phyloP scores from a whole-genome alignment of 306 rosid species.

The Comarum palustre region DNA sequence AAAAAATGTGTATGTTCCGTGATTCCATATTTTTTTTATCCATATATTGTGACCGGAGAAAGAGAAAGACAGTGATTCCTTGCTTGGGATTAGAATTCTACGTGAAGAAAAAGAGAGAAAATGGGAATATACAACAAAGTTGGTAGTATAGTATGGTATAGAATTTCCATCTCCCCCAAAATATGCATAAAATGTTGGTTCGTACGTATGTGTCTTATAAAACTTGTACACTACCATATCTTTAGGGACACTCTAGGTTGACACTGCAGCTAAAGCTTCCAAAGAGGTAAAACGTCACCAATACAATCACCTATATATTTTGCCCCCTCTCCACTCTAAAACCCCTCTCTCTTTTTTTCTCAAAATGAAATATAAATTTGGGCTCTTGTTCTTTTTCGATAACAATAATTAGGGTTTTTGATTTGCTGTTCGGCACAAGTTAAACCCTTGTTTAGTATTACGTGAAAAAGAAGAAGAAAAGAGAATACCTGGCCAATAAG shows the following conservation, averaged over 20 bases:
- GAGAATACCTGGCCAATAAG: background rate
- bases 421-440: background rate
- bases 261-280: slow-evolving; percentile 55
- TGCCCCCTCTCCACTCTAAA: slow-evolving; percentile 80
- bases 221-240: slow-evolving; percentile 29
- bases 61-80: slow-evolving; percentile 28
- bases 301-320: slow-evolving; percentile 31
- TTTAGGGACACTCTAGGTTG: slow-evolving; percentile 69
- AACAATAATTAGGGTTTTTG: slow-evolving; percentile 3
- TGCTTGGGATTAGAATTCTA: slow-evolving; percentile 42
- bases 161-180: background rate
- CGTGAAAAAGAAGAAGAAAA: background rate
- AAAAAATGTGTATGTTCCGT: background rate
- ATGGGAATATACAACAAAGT: slow-evolving; percentile 24
- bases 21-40: background rate
- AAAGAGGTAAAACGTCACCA: slow-evolving; percentile 67
- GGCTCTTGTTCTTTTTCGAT: too few species aligned
- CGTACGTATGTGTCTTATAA: slow-evolving; percentile 40
- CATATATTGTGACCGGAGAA: background rate
- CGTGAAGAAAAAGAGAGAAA: slow-evolving; percentile 37
- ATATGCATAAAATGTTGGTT: slow-evolving; percentile 34
- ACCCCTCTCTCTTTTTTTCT: slow-evolving; percentile 10
- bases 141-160: slow-evolving; percentile 10
- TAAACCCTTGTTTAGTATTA: background rate
- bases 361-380: too few species aligned